phyloP scores from a whole-genome alignment of 768 basidiomycete species.

The Cystofilobasidium bisporidii region DNA sequence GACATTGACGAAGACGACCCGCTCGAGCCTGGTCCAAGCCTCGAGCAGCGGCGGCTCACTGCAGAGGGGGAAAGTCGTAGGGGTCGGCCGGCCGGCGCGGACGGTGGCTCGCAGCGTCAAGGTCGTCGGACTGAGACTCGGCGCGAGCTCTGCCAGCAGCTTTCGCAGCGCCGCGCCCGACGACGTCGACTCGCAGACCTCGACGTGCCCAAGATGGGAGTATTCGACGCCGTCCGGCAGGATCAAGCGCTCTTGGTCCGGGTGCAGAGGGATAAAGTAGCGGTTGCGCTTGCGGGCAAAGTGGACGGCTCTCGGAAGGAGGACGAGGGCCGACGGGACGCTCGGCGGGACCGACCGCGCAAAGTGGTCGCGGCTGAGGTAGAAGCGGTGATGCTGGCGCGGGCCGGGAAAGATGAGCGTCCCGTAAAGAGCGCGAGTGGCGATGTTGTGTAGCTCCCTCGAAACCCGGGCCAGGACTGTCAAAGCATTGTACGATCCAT shows the following conservation, averaged over 20 bases:
- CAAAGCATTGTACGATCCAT: neutral
- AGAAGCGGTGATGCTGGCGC: neutral
- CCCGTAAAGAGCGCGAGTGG: neutral
- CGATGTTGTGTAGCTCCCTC: neutral
- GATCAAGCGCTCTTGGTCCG: neutral
- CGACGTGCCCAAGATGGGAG: neutral
- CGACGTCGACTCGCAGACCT: neutral
- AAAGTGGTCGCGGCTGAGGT: neutral
- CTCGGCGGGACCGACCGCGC: neutral
- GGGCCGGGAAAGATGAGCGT: neutral
- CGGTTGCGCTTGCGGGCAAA: neutral
- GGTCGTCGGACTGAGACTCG: neutral
- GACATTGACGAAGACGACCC: neutral
- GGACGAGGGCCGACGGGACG: neutral
- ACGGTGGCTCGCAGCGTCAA: neutral
- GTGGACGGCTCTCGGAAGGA: neutral
- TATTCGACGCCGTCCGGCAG: neutral
- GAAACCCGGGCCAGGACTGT: neutral
- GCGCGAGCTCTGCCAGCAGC: neutral
- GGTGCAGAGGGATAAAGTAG: neutral
- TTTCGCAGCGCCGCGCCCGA: neutral
- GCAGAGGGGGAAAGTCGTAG: neutral
- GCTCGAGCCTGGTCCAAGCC: neutral
- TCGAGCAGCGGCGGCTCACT: neutral
- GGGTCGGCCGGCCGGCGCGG: neutral